Evolutionary conservation across 371 early-diverging fungal genomes (phyloP).

Genomic region (Parasitella parasitica): DNA sequence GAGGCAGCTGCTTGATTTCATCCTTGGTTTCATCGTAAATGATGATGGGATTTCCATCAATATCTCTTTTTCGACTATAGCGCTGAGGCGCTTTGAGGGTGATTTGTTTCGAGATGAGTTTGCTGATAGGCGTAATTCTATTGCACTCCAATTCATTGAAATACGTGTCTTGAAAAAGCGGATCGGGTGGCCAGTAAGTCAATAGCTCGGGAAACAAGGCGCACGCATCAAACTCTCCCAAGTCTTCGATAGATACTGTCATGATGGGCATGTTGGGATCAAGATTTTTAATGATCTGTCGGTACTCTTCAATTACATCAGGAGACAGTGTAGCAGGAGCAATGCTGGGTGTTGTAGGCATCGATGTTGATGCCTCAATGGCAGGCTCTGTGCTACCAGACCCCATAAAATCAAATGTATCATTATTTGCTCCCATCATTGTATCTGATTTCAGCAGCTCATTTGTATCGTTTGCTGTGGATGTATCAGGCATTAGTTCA

Average conservation of each 20-base stretch:
- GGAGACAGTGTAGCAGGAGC: conserved; percentile 5
- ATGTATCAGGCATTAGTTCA: not conserved
- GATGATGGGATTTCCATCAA: conserved; percentile 27
- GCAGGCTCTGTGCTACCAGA: not conserved
- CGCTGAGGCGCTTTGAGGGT: conserved; percentile 40
- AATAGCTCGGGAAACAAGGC: conserved; percentile 46
- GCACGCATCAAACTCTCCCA: conserved; percentile 25
- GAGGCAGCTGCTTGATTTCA: conserved; percentile 34
- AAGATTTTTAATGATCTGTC: conserved; percentile 15
- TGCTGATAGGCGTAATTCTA: conserved; percentile 35
- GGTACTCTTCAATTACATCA: conserved; percentile 23
- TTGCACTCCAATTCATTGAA: conserved; percentile 44
- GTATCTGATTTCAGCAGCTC: conserved; percentile 13
- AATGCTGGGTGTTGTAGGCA: conserved; percentile 23
- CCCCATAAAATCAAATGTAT: not conserved
- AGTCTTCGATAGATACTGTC: conserved; percentile 28
- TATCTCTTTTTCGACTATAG: conserved; percentile 41
- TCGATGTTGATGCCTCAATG: conserved; percentile 6
- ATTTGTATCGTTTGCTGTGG: not conserved
- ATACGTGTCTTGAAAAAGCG: conserved; percentile 44
- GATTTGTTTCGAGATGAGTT: conserved; percentile 38
- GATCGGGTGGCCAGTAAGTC: conserved; percentile 45
- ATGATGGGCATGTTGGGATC: conserved; percentile 32
- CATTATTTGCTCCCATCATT: conserved; percentile 16
- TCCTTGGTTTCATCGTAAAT: conserved; percentile 25